Evolutionary conservation across 129 eudicot species (phyloP).

Genomic region (Chrysanthemum seticuspe): DNA sequence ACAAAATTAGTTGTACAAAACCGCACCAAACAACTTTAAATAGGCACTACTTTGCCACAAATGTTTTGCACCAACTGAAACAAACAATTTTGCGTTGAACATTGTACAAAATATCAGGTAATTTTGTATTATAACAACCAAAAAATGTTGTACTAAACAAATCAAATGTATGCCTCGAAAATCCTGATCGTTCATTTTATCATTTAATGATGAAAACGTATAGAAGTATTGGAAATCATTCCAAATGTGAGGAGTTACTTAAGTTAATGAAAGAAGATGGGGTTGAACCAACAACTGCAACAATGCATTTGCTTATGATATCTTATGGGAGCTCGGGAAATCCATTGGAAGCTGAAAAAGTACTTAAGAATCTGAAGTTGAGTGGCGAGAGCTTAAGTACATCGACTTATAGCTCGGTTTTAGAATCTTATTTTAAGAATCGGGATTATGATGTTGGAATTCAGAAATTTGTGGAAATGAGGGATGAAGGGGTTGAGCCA

Average conservation of each 20-base stretch:
- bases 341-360: slow-evolving; percentile 87
- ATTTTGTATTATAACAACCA: too few species aligned
- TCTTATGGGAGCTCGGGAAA: slow-evolving; percentile 87
- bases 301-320: slow-evolving; percentile 95
- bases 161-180: background rate
- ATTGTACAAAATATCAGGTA: too few species aligned
- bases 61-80: too few species aligned
- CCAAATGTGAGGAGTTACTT: slow-evolving; percentile 68
- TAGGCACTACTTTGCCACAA: too few species aligned
- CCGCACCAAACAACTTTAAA: too few species aligned
- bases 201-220: slow-evolving; percentile 94
- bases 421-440: slow-evolving; percentile 81
- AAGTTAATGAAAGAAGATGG: slow-evolving; percentile 72
- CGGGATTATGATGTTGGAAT: slow-evolving; percentile 60
- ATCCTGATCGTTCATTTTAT: slow-evolving; percentile 77
- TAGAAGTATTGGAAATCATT: slow-evolving; percentile 62
- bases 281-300: slow-evolving; percentile 69
- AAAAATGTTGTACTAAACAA: too few species aligned
- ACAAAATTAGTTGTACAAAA: too few species aligned
- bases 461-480: slow-evolving; percentile 74
- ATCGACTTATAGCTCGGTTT: slow-evolving; percentile 77
- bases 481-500: slow-evolving; percentile 66
- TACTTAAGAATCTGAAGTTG: slow-evolving; percentile 57
- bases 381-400: slow-evolving; percentile 53
- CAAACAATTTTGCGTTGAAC: too few species aligned